Evolutionary conservation across 2,329 filamentous ascomycete species (phyloP).

Genomic region (Coniochaeta prunicola): DNA sequence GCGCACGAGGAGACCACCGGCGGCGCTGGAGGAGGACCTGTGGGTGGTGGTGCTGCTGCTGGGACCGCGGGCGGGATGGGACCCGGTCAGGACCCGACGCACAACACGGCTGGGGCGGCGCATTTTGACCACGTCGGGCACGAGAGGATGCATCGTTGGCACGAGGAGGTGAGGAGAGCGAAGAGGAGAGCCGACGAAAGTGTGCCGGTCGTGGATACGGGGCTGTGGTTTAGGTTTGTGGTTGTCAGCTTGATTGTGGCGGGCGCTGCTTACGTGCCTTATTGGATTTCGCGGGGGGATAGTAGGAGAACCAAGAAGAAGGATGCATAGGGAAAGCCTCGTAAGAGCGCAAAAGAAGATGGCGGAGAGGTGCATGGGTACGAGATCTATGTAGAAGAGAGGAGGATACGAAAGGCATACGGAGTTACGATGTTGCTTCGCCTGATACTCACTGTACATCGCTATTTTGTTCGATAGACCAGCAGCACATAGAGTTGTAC

Average conservation of each 20-base stretch:
- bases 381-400: too few relatives aligned
- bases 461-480: neutral
- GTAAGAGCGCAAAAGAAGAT: neutral
- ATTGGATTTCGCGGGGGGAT: constrained; percentile 30
- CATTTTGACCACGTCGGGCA: constrained; percentile 76
- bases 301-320: constrained; percentile 16
- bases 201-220: constrained; percentile 28
- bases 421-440: neutral
- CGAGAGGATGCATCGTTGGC: constrained; percentile 62
- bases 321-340: constrained; percentile 3
- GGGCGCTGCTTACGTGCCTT: constrained; percentile 37
- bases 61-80: constrained; percentile 47
- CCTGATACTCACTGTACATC: neutral
- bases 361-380: too few relatives aligned
- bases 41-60: constrained; percentile 45
- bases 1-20: constrained; percentile 39
- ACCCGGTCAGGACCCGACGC: constrained; percentile 44
- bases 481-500: neutral
- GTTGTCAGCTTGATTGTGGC: constrained; percentile 40
- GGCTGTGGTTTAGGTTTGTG: constrained; percentile 37
- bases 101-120: constrained; percentile 47
- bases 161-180: constrained; percentile 46
- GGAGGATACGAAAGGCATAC: too few relatives aligned
- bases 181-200: constrained; percentile 12
- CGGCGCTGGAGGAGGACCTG: constrained; percentile 26